Base-by-base conservation (phyloP, 306 rosid genomes). In the Citrullus colocynthis region DNA sequence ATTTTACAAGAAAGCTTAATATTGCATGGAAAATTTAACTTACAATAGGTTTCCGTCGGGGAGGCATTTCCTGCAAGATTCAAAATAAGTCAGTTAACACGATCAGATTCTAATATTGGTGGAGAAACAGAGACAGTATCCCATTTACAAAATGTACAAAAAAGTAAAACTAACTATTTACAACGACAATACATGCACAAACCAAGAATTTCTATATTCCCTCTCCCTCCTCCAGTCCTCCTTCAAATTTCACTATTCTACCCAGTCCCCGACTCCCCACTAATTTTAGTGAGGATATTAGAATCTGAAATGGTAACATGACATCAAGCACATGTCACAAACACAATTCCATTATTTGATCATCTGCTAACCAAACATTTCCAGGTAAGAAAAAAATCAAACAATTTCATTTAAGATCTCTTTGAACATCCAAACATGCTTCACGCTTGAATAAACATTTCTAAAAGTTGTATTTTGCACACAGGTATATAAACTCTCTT, bases 21-120 rank as follows among this genome's bases (percentile, higher is more conserved):
- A 42, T 2, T n/a, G 7, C 17, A 69, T 15, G 51, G 45, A 1
- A 18, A 51, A 54, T 54, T 51, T 12, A 32, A 89, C 99, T 96
- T 88, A 92, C 99, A 92, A 82, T 48, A 96, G 93, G 71, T 96
- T 96, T 79, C 98, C 99, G 83, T 96, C 97, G 2, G 77, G n/a
- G 61, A 92, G 84, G 85, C 97, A 91, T 39, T 84, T 91, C 87
- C 98, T 96, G 98, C 81, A 86, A 84, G 64, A 80, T 74, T 79
- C 60, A 83, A 61, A 1, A 77, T 6, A 39, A 42, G 41, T 28
- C n/a, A 12, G 18, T 67, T n/a, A 52, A 39, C 62, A 17, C 48
- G 32, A 52, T 51, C 61, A 73, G 17, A 51, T 52, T 30, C 30
- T 34, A 73, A 15, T 52, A 52, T 74, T 30, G 77, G 18, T 48